Conservation (phyloP, 371 early-diverging fungal species). For the Ecytonucleospora hepatopenaei region DNA sequence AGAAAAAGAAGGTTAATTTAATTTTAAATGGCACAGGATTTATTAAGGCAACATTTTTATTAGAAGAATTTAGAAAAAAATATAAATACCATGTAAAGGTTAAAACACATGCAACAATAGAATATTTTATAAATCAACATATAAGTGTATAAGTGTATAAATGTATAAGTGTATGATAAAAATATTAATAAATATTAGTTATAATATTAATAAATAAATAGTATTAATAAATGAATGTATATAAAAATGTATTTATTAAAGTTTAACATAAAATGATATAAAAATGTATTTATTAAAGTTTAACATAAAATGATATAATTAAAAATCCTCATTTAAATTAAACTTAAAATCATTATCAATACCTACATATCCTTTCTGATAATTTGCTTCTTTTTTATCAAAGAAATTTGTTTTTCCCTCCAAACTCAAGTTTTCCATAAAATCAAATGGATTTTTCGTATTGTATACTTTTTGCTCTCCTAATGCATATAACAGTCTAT, state of each 20-base stretch:
- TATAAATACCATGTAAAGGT: no score
- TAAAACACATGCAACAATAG: no score
- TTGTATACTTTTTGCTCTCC: slow-evolving; percentile 75
- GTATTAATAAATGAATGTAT: background rate
- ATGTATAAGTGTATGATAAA: background rate
- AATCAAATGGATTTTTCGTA: slow-evolving; percentile 88
- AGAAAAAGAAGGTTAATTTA: no score
- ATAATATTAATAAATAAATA: background rate
- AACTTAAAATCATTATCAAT: slow-evolving; percentile 33
- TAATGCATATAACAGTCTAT: slow-evolving; percentile 78
- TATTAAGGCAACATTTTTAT: no score
- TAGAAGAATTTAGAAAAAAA: no score
- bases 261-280: background rate
- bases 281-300: no score
- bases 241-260: background rate
- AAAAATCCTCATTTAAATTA: slow-evolving; percentile 51
- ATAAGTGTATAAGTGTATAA: background rate
- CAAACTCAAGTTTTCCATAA: slow-evolving; percentile 96
- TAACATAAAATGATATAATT: slow-evolving; percentile 11
- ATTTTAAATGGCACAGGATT: no score
- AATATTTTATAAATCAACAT: no score
- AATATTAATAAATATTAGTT: background rate
- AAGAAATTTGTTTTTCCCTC: slow-evolving; percentile 97
- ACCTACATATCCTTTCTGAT: slow-evolving; percentile 70
- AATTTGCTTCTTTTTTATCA: slow-evolving; percentile 94